Percentiles rank a stretch among this genome's conserved stretches.
phyloP scores from a whole-genome alignment of 257 asterid species.

The Lantana camara region DNA sequence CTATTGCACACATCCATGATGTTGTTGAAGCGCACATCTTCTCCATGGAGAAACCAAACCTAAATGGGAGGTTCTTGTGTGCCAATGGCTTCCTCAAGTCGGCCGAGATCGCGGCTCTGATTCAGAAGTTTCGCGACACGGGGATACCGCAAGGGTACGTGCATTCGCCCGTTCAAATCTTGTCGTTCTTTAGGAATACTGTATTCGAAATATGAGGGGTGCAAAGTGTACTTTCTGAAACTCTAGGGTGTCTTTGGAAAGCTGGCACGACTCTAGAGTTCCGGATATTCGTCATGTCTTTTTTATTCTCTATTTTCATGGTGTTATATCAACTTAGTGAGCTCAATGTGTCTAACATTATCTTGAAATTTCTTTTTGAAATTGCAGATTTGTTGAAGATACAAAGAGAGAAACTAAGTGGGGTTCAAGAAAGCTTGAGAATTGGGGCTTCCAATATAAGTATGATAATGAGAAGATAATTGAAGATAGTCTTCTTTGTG shows the following conservation, averaged over 20 bases:
- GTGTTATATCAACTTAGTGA: no score
- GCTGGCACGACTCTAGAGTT: no score
- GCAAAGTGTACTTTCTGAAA: no score
- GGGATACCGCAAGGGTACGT: conserved; percentile 41
- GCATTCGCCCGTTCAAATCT: no score
- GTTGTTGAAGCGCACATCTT: conserved; percentile 54
- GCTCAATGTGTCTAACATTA: no score
- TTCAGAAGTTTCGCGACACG: conserved; percentile 29
- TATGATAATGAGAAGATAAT: conserved; percentile 34
- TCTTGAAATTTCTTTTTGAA: no score
- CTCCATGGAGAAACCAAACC: conserved; percentile 35
- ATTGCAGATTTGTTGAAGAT: conserved; percentile 52
- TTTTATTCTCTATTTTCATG: no score
- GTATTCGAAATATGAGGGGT: no score
- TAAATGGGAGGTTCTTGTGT: conserved; percentile 56
- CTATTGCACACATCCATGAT: conserved; percentile 57
- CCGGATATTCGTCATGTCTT: no score
- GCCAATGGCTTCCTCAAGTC: conserved; percentile 44
- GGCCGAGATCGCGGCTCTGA: conserved; percentile 46
- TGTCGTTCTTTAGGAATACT: no score
- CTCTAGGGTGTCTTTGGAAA: no score
- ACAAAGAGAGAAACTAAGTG: conserved; percentile 47
- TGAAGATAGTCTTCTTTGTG: conserved; percentile 39
- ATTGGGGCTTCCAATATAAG: conserved; percentile 56
- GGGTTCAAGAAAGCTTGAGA: conserved; percentile 54